Conservation (phyloP, 805 yeast genomes). For the Suhomyces tanzawaensis region DNA sequence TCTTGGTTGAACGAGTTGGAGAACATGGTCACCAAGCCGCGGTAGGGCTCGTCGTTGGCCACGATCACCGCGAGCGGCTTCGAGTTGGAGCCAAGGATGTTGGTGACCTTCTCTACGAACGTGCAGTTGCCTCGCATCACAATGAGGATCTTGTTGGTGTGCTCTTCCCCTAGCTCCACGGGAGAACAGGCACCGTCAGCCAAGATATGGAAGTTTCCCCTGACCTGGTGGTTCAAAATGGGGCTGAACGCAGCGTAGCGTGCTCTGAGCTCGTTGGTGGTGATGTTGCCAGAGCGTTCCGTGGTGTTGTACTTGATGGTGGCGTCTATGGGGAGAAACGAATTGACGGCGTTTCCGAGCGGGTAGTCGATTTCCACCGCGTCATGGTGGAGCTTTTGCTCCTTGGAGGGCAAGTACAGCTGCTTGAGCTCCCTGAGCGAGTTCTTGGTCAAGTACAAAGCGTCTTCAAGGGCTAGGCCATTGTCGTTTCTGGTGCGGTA, state of each 20-base stretch:
- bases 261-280: constrained; percentile 23
- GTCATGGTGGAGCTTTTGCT: not conserved
- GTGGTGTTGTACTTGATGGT: constrained; percentile 29
- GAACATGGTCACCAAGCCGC: constrained; percentile 55
- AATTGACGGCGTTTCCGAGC: constrained; percentile 32
- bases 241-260: constrained; percentile 45
- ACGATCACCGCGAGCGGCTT: constrained; percentile 51
- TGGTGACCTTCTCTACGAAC: constrained; percentile 50
- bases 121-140: constrained; percentile 32
- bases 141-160: constrained; percentile 25
- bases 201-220: constrained; percentile 23
- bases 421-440: constrained; percentile 21
- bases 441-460: constrained; percentile 24
- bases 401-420: constrained; percentile 10
- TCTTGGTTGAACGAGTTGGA: constrained; percentile 44
- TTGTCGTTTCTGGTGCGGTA: not conserved
- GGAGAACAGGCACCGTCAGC: constrained; percentile 29
- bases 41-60: constrained; percentile 49
- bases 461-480: constrained; percentile 21
- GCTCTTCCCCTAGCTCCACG: constrained; percentile 13
- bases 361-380: constrained; percentile 26
- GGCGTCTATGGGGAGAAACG: constrained; percentile 43
- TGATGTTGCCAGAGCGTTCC: constrained; percentile 9
- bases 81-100: constrained; percentile 33
- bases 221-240: constrained; percentile 23